phyloP scores from a whole-genome alignment of 2,329 filamentous ascomycete species.

The Xylariaceae sp. region DNA sequence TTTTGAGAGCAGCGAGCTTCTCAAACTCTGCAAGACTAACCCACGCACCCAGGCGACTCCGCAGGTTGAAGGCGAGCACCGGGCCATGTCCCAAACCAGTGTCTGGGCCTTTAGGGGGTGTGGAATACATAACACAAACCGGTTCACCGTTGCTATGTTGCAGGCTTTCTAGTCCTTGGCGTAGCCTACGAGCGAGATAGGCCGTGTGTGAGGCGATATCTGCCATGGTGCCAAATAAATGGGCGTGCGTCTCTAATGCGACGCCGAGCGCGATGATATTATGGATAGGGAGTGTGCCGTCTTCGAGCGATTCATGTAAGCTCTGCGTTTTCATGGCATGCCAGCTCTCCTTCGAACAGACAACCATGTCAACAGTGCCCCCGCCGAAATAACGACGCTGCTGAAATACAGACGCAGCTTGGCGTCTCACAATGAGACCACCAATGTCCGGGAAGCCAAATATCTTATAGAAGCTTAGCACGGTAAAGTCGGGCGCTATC shows the following conservation, averaged over 20 bases:
- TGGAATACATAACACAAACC: constrained; percentile 63
- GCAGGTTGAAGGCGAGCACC: constrained; percentile 77
- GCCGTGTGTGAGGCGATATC: constrained; percentile 65
- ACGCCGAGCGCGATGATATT: constrained; percentile 77
- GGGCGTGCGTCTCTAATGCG: constrained; percentile 64
- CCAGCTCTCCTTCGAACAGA: constrained; percentile 73
- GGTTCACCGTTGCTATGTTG: constrained; percentile 62
- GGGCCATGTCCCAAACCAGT: constrained; percentile 54
- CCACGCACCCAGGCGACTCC: constrained; percentile 64
- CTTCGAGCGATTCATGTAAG: constrained; percentile 79
- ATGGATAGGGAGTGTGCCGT: constrained; percentile 87
- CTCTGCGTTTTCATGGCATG: constrained; percentile 68
- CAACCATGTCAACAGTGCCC: constrained; percentile 87
- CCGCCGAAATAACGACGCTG: constrained; percentile 82
- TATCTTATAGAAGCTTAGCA: constrained; percentile 93
- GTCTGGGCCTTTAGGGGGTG: constrained; percentile 28
- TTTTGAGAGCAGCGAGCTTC: constrained; percentile 71
- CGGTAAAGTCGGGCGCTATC: constrained; percentile 73
- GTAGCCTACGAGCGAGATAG: constrained; percentile 56
- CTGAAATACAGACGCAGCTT: constrained; percentile 57
- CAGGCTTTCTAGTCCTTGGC: constrained; percentile 52
- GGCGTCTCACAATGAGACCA: constrained; percentile 73
- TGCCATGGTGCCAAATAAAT: constrained; percentile 66
- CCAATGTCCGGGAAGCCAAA: constrained; percentile 94
- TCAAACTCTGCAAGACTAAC: constrained; percentile 80